These are phyloP conservation scores for Handroanthus guayacan DNA, from an alignment of 257 asterid genomes.

Conservation along the genomic window DNA sequence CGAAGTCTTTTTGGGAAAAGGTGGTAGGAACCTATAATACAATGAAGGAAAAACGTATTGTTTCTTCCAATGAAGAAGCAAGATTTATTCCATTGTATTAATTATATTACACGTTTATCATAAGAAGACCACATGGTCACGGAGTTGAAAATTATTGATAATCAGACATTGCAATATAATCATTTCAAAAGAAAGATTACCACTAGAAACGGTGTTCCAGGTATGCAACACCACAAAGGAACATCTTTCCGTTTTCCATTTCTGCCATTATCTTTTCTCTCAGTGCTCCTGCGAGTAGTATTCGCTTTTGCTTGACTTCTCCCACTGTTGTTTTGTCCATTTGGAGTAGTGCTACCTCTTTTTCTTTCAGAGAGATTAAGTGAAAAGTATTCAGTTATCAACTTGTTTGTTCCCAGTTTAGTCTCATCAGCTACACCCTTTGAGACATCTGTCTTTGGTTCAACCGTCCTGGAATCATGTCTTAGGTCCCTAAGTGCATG, in stretches of 20 bases:
- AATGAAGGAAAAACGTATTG: not conserved
- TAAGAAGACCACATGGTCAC: constrained; percentile 8
- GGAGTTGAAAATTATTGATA: constrained; percentile 2
- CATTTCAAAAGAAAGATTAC: constrained; percentile 46
- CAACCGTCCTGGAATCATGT: constrained; percentile 44
- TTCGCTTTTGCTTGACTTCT: constrained; percentile 43
- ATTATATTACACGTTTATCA: not conserved
- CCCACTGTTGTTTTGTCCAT: constrained; percentile 40
- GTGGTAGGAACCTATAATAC: not conserved
- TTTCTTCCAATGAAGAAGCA: constrained; percentile 3
- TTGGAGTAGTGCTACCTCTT: constrained; percentile 38
- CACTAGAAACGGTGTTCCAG: constrained; percentile 92
- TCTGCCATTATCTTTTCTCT: constrained; percentile 48
- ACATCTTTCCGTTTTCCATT: constrained; percentile 66
- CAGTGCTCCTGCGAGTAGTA: constrained; percentile 41
- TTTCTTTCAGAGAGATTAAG: constrained; percentile 56
- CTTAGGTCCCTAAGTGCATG: constrained; percentile 66
- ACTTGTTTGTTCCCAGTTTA: constrained; percentile 60
- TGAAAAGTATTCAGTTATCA: constrained; percentile 83
- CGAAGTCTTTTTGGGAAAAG: not conserved
- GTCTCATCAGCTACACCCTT: constrained; percentile 48
- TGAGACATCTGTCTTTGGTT: constrained; percentile 48
- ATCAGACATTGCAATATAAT: not conserved
- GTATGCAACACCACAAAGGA: constrained; percentile 87
- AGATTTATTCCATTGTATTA: not conserved